A percentile compares a stretch with the other conserved stretches of the same genome.
phyloP scores from a whole-genome alignment of 805 yeast genomes.

The Grigorovia yakushimaensis region DNA sequence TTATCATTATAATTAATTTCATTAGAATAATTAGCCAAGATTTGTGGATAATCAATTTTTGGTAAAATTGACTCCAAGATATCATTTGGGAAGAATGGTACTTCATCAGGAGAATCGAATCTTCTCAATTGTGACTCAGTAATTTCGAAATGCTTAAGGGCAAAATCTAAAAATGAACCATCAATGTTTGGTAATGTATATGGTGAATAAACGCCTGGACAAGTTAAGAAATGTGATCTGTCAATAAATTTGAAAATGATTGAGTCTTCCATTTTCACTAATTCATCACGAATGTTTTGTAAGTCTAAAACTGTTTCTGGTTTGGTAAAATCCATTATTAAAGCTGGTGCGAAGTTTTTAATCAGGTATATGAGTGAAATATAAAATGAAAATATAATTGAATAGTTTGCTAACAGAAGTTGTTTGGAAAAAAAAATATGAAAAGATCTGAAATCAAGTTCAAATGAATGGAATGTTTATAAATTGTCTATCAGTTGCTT shows the following conservation, averaged over 20 bases:
- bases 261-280: constrained; percentile 93
- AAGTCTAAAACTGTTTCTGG: constrained; percentile 77
- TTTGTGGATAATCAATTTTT: constrained; percentile 62
- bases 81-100: constrained; percentile 72
- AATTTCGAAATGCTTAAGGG: constrained; percentile 63
- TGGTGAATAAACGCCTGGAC: constrained; percentile 62
- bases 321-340: constrained; percentile 67
- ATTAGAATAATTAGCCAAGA: constrained; percentile 63
- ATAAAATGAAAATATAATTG: too few relatives aligned
- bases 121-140: constrained; percentile 75
- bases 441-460: too few relatives aligned
- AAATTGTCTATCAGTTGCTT: too few relatives aligned
- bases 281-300: constrained; percentile 69
- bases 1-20: constrained; percentile 67
- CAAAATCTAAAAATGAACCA: constrained; percentile 84
- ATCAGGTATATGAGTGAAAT: too few relatives aligned
- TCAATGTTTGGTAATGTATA: constrained; percentile 17
- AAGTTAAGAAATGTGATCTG: constrained; percentile 74
- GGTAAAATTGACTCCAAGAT: constrained; percentile 68
- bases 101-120: constrained; percentile 90
- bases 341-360: too few relatives aligned
- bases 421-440: too few relatives aligned
- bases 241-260: constrained; percentile 88
- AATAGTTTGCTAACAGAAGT: too few relatives aligned
- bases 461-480: too few relatives aligned